Evolutionary conservation across 192 early-diverging fungal genomes (phyloP).

Genomic region (Backusella macrospora): DNA sequence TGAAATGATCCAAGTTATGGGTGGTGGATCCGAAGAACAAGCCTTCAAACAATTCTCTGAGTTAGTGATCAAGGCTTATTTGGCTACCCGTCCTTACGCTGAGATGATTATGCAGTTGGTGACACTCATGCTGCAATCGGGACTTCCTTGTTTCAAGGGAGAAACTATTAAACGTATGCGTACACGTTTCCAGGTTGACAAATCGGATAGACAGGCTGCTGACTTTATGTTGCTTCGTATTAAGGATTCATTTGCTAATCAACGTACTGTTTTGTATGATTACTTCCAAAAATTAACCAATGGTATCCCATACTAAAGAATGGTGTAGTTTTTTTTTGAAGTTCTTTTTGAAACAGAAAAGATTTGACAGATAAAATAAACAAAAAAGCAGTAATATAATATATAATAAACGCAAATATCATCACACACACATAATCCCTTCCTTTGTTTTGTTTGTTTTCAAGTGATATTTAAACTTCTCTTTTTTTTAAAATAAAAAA

Average conservation of each 20-base stretch:
- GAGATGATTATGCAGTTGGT: constrained; percentile 92
- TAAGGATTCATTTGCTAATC: constrained; percentile 90
- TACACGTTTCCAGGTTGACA: constrained; percentile 87
- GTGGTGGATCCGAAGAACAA: constrained; percentile 79
- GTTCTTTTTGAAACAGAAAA: background rate
- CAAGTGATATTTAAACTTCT: background rate
- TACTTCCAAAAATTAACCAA: constrained; percentile 84
- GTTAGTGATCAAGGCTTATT: constrained; percentile 85
- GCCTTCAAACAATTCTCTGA: constrained; percentile 90
- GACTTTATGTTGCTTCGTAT: constrained; percentile 95
- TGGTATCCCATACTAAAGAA: constrained; percentile 45
- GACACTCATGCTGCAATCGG: constrained; percentile 91
- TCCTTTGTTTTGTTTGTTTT: background rate
- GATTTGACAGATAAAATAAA: no score
- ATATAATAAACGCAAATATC: background rate
- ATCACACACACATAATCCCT: background rate
- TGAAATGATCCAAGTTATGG: constrained; percentile 98
- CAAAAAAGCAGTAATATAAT: no score
- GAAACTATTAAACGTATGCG: constrained; percentile 89
- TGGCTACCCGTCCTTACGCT: constrained; percentile 90
- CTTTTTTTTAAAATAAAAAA: constrained; percentile 9
- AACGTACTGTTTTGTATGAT: constrained; percentile 81
- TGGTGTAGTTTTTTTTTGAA: background rate
- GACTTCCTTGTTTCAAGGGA: constrained; percentile 96
- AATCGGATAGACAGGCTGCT: constrained; percentile 87